phyloP scores from a whole-genome alignment of 768 basidiomycete species.

The Phylloporus arenicola region DNA sequence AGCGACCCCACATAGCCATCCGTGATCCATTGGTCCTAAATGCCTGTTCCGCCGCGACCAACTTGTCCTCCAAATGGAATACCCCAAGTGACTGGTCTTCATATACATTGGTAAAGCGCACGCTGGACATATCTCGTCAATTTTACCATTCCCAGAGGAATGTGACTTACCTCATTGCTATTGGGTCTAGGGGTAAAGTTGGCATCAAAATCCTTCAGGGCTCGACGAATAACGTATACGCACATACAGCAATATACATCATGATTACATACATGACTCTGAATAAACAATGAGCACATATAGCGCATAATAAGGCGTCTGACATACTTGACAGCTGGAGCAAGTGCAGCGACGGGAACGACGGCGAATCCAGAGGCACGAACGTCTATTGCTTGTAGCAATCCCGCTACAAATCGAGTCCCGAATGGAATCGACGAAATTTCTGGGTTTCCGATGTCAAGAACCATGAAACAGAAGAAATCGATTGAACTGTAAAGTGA shows the following conservation, averaged over 20 bases:
- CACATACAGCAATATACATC: slow-evolving; percentile 89
- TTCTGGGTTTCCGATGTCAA: slow-evolving; percentile 76
- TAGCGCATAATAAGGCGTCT: not conserved
- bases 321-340: slow-evolving; percentile 83
- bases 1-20: slow-evolving; percentile 66
- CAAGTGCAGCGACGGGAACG: slow-evolving; percentile 66
- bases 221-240: slow-evolving; percentile 27
- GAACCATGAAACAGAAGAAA: slow-evolving; percentile 84
- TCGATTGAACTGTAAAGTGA: slow-evolving; percentile 55
- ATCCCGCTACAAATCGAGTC: slow-evolving; percentile 62
- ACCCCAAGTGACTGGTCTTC: slow-evolving; percentile 90
- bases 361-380: slow-evolving; percentile 84
- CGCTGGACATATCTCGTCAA: slow-evolving; percentile 38
- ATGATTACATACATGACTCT: slow-evolving; percentile 86
- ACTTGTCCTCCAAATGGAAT: slow-evolving; percentile 48
- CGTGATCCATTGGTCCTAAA: slow-evolving; percentile 44
- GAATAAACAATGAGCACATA: not conserved
- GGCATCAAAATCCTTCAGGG: slow-evolving; percentile 1
- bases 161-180: slow-evolving; percentile 63
- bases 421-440: slow-evolving; percentile 68
- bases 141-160: not conserved
- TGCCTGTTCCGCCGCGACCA: slow-evolving; percentile 41
- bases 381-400: slow-evolving; percentile 77
- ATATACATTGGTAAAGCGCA: slow-evolving; percentile 91
- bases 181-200: slow-evolving; percentile 49